Evolutionary conservation across 1,284 basidiomycete genomes (phyloP), one percentile per base, ranked within the genome.

Genomic region (Jaminaea rosea): DNA sequence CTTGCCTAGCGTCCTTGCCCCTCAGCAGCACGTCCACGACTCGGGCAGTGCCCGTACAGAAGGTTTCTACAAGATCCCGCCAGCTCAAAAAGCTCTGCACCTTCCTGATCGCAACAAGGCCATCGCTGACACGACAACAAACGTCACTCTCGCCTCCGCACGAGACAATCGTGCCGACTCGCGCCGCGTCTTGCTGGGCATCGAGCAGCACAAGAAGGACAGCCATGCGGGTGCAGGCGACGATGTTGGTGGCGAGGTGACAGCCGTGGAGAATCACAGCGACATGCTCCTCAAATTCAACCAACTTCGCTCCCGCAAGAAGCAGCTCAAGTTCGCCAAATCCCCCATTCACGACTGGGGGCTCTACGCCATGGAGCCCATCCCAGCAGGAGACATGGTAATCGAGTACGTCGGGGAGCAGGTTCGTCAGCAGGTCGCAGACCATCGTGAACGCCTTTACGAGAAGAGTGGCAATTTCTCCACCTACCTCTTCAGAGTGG

Each of bases 321-420:
- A 99, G 78, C 90, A 96, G 71, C 81, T 99, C 49, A 85, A 88
- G 31, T 99, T 99, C 70, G 87, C 91, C 8, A 82, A 91, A 49
- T 92, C 88, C 26, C 90, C 92, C 3, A 99, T 99, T 62, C 93
- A 98, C 75, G 92, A 94, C 65, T 98, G 93, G 87, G 93, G 94
- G 4, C 74, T 98, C 67, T 75, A 74, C 54, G 73, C 73, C 7
- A 72, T 73, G 72, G 73, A 75, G 55, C 83, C 84, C 68, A 97
- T 99, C 65, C 83, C 87, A 13, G 79, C 83, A 19, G 90, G 91
- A 4, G 94, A 99, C 76, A 97, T 99, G 90, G 93, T 99, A 39
- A 97, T 98, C 76, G 94, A 99, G 77, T 99, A 99, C 69, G 94
- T 99, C 8, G 94, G 94, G 28, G 94, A 99, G 79, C 81, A 97